Evolutionary conservation across 805 yeast genomes (phyloP).

Genomic region (Yarrowia porcina): DNA sequence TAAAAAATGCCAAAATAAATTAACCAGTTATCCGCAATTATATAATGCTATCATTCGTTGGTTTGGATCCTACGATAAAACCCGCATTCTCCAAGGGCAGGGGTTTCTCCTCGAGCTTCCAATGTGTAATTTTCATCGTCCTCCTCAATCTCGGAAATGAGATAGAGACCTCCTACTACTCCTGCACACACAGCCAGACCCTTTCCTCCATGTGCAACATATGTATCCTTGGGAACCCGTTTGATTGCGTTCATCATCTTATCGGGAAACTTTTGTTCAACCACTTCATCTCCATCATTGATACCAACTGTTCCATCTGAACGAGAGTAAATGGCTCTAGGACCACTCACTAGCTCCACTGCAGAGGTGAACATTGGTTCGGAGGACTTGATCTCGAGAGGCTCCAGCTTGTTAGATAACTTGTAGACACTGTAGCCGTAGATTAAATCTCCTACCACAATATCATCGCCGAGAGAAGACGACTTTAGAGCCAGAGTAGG

Average conservation of each 20-base stretch:
- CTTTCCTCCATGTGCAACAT: neutral
- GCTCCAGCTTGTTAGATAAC: neutral
- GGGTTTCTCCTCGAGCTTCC: neutral
- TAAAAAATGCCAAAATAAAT: neutral
- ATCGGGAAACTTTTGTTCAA: conserved; percentile 8
- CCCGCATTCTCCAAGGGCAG: neutral
- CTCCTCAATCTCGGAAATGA: conserved; percentile 1
- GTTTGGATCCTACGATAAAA: neutral
- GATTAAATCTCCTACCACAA: conserved; percentile 10
- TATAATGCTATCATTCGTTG: neutral
- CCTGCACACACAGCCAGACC: conserved; percentile 15
- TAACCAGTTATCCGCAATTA: too few relatives aligned
- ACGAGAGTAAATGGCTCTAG: neutral
- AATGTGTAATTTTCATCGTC: neutral
- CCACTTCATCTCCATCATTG: neutral
- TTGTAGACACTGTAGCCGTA: conserved; percentile 5
- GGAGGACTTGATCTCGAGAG: neutral
- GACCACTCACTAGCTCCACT: neutral
- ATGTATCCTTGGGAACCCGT: neutral
- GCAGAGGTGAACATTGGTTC: conserved; percentile 15
- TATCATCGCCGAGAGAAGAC: neutral
- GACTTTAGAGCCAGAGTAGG: conserved; percentile 10
- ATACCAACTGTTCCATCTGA: conserved; percentile 16
- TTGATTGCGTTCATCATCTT: conserved; percentile 15
- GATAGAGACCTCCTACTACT: conserved; percentile 12